phyloP scores from a whole-genome alignment of 495 filamentous ascomycete species.

The Hypoxylon subgilvum region DNA sequence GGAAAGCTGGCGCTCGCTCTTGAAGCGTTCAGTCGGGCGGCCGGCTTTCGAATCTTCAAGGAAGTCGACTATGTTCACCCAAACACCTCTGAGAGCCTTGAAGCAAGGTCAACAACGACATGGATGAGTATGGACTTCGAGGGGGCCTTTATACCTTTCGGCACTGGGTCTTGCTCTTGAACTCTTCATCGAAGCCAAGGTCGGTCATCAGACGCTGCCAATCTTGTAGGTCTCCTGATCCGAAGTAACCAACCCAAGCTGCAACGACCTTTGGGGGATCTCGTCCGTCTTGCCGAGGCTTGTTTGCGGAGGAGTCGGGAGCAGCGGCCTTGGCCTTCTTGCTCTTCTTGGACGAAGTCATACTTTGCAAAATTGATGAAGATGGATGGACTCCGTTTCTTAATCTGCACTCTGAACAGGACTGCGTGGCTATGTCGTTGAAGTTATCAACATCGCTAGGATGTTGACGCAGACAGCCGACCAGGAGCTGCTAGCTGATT shows the following conservation, averaged over 20 bases:
- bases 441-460: no score
- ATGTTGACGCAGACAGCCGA: no score
- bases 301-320: neutral
- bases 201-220: constrained; percentile 48
- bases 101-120: neutral
- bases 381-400: no score
- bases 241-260: constrained; percentile 41
- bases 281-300: neutral
- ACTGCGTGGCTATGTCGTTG: no score
- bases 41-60: constrained; percentile 34
- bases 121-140: neutral
- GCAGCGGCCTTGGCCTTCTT: neutral
- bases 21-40: constrained; percentile 26
- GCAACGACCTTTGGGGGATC: constrained; percentile 4
- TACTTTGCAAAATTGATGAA: neutral
- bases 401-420: no score
- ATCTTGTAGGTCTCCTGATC: constrained; percentile 37
- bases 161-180: constrained; percentile 46
- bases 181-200: constrained; percentile 38
- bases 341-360: constrained; percentile 11
- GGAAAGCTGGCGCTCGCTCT: constrained; percentile 22
- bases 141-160: constrained; percentile 36
- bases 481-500: no score
- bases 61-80: constrained; percentile 51
- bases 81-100: constrained; percentile 39